Evolutionary conservation across 495 filamentous ascomycete genomes (phyloP), one percentile per base, ranked within the genome.

Genomic region (Penicillium fimorum): DNA sequence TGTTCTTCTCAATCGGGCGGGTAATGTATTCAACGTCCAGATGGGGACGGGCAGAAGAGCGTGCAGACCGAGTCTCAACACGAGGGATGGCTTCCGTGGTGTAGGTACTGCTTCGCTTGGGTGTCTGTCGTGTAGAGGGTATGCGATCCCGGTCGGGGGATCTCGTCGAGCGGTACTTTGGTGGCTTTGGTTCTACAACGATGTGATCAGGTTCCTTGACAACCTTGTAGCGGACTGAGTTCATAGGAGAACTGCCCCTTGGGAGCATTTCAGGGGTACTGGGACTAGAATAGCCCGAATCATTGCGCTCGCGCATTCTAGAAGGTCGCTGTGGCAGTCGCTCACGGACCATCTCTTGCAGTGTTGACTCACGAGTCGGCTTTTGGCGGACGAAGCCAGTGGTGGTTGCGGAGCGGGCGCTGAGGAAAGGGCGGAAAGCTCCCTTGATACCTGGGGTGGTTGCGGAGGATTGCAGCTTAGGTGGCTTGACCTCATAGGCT

Each of bases 251-350:
- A 44, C 53, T 57, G 32, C 64, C 57, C 4, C 62, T 60, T 8
- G 63, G 54, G 13, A 57, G 47, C 53, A 72, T 69, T 24, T 78
- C 75, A 12, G 76, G 70, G 1, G 74, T 76, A 33, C 65, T 67
- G 38, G 77, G 70, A 53, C 75, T 79, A 11, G 73, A 78, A 53
- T 79, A 76, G 11, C 75, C 75, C 5, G 77, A 79, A 42, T 81
- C 79, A 25, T 75, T 62, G 49, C 68, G 63, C 5, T 78, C 71
- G 5, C 70, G 56, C 17, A 69, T 56, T 50, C 70, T 77, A 5
- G 76, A 68, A 17, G 76, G 54, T 6, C 75, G 74, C 27, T 58
- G 38, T 10, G 70, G 64, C 15, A 60, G 37, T 8, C 60, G 42
- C 20, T 64, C 54, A 18, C 57, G 59, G 20, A 54, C 61, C 69